Evolutionary conservation across 805 yeast genomes (phyloP), one percentile per base, ranked within the genome.

Genomic region (Ascoidea rubescens): DNA sequence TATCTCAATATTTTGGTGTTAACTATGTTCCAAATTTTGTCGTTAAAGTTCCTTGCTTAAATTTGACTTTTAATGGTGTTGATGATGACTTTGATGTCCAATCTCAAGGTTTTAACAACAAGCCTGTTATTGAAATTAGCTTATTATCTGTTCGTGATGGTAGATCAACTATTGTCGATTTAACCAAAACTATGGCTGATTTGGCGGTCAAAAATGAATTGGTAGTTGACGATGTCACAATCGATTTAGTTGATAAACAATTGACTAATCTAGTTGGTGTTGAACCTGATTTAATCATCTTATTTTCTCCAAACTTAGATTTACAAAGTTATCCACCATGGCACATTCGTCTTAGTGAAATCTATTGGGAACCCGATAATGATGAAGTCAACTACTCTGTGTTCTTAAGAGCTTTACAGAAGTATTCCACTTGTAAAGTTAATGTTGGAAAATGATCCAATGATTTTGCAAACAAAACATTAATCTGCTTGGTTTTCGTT

Each of bases 311-410:
- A n/a, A 72, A 74, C 10, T 71, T 93, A 56, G 95, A 89, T 64
- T 74, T 93, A 50, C 95, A 89, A 66, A 97, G 96, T 16, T 93
- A 82, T 65, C 98, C 98, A 21, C 99, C 99, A 32, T 93, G 99
- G 99, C 98, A 91, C 63, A 79, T 88, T 43, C 77, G 99, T 56
- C 75, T 95, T 51, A 78, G 89, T 5, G 99, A 93, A 63, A 79
- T 93, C 61, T 90, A 82, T 67, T 86, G 95, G 87, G 91, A 88
- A 62, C 84, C 84, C 2, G 96, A 87, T 64, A 89, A 89, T 65
- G 80, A 75, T 54, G 80, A 76, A 52, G 95, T 88, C 48, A 77
- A 79, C 44, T 90, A 90, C 64, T 83, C 90, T 12, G 93, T 88
- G 17, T 90, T 87, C 64, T 73, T 85, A 51, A 74, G 93, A 56